Percentiles rank a stretch among this genome's conserved stretches.
Evolutionary conservation across 257 asterid genomes (phyloP).

Genomic region (Salvia rosmarinus): DNA sequence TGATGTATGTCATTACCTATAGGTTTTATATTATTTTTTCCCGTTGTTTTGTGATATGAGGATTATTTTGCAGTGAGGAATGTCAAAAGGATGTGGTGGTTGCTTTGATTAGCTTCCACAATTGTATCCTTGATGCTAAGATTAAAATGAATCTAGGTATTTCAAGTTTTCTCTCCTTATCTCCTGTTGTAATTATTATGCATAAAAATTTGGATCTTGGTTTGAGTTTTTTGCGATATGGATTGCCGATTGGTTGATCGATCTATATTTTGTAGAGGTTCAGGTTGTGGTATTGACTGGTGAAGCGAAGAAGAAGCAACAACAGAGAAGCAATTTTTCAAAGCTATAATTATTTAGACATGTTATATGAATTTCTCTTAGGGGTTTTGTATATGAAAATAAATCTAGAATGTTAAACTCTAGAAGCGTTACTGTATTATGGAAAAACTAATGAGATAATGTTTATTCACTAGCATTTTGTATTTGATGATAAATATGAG

Average conservation of each 20-base stretch:
- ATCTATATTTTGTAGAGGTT: conserved; percentile 47
- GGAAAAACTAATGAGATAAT: background rate
- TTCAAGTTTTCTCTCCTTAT: background rate
- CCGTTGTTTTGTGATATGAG: background rate
- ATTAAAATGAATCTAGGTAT: conserved; percentile 82
- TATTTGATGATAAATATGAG: conserved; percentile 47
- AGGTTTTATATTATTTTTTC: too few species aligned
- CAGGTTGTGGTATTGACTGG: conserved; percentile 56
- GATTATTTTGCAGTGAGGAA: conserved; percentile 53
- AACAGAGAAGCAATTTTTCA: conserved; percentile 43
- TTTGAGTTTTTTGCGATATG: background rate
- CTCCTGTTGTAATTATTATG: background rate
- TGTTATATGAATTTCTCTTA: background rate
- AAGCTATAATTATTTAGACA: background rate
- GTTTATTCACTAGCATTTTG: background rate
- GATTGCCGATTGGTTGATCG: background rate
- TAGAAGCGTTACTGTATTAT: background rate
- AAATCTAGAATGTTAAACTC: background rate
- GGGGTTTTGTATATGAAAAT: background rate
- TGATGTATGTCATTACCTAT: background rate
- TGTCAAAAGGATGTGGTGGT: conserved; percentile 77
- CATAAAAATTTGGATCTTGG: background rate
- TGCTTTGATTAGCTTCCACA: conserved; percentile 77
- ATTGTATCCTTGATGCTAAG: conserved; percentile 77
- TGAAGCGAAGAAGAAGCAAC: conserved; percentile 56